These are phyloP conservation scores for Skeletonema costatum DNA, from an alignment of 108 stramenopile species.

Conservation along the genomic window DNA sequence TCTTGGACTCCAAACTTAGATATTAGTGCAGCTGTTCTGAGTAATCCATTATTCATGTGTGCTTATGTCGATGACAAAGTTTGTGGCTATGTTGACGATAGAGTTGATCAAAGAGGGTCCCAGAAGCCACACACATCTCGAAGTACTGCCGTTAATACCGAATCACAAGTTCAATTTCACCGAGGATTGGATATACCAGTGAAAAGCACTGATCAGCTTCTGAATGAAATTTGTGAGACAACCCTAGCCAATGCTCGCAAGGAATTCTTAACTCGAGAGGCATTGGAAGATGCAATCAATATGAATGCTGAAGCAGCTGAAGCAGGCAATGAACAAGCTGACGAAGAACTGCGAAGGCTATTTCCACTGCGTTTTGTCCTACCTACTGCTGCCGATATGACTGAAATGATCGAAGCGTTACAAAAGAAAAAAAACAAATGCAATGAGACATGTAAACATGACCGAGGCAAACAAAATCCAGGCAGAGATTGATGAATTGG, in stretches of 20 bases:
- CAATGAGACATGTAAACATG: background rate
- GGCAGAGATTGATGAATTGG: background rate
- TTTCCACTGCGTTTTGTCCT: conserved; percentile 1
- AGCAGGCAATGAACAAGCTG: background rate
- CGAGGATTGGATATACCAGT: background rate
- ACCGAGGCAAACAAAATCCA: background rate
- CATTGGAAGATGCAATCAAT: conserved; percentile 1
- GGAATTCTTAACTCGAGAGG: conserved; percentile 3
- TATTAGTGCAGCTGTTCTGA: background rate
- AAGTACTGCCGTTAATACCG: background rate
- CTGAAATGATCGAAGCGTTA: background rate
- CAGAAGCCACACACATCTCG: background rate
- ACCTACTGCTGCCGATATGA: conserved; percentile 2
- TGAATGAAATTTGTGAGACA: background rate
- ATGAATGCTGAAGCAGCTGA: background rate
- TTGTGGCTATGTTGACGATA: background rate
- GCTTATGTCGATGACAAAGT: background rate
- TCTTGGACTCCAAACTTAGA: background rate
- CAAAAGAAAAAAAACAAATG: background rate
- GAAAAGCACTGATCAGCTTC: background rate
- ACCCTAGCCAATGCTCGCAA: background rate
- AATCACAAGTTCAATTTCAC: background rate
- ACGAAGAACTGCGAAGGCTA: background rate
- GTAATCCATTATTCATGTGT: conserved; percentile 1
- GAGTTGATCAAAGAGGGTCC: background rate